Percentiles rank a stretch among this genome's conserved stretches.
These are phyloP conservation scores for Malassezia sympodialis DNA, from an alignment of 1,284 basidiomycete species.

Conservation along the genomic window DNA sequence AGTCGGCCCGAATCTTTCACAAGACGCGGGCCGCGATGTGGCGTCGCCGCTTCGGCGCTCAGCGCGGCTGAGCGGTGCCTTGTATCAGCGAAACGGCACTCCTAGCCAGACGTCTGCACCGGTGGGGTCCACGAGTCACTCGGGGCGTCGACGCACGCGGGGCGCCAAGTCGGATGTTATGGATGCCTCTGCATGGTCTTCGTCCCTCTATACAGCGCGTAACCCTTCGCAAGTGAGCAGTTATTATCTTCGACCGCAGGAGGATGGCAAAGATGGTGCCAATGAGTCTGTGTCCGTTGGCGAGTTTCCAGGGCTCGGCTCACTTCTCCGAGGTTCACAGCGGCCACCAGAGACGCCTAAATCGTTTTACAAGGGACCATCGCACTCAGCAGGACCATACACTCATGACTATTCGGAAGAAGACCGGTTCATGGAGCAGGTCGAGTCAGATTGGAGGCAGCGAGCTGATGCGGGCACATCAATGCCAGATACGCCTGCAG, in stretches of 20 bases:
- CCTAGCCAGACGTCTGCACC: neutral
- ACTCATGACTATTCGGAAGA: constrained; percentile 11
- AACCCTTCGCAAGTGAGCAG: constrained; percentile 16
- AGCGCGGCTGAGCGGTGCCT: constrained; percentile 9
- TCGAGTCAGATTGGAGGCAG: constrained; percentile 6
- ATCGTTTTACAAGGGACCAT: constrained; percentile 1
- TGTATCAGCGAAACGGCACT: neutral
- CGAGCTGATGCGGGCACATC: neutral
- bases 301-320: constrained; percentile 6
- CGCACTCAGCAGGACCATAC: neutral
- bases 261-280: neutral
- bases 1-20: neutral
- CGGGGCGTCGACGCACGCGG: neutral
- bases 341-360: constrained; percentile 8
- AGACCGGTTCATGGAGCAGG: constrained; percentile 13
- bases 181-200: constrained; percentile 13
- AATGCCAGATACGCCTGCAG: neutral
- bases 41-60: constrained; percentile 11
- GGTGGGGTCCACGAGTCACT: neutral
- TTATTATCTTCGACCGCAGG: constrained; percentile 11
- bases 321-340: constrained; percentile 14
- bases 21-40: neutral
- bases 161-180: neutral
- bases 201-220: constrained; percentile 14
- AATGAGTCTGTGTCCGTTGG: neutral